phyloP scores from a whole-genome alignment of 2,329 filamentous ascomycete genomes.

The Simplicillium sp. region DNA sequence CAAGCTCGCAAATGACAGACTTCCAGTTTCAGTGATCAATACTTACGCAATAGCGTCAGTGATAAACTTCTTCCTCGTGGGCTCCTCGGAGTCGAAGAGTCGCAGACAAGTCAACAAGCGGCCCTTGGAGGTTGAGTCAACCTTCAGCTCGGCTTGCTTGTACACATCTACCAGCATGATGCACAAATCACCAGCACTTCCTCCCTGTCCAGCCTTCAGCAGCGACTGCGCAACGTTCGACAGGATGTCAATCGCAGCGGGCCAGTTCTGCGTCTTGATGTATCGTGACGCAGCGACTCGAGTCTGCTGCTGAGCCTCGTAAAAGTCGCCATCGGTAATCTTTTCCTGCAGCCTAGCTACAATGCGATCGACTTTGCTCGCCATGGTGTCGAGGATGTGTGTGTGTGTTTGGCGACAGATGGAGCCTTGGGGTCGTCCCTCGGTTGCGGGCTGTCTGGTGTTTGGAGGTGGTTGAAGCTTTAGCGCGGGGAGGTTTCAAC shows the following conservation, averaged over 20 bases:
- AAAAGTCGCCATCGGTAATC: slow-evolving; percentile 85
- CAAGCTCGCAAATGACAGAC: background rate
- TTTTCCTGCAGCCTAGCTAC: slow-evolving; percentile 67
- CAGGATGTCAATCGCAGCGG: slow-evolving; percentile 78
- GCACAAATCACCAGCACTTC: slow-evolving; percentile 83
- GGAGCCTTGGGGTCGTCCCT: background rate
- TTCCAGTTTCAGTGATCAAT: background rate
- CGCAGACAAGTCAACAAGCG: slow-evolving; percentile 69
- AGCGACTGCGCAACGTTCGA: slow-evolving; percentile 76
- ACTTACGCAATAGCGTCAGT: slow-evolving; percentile 69
- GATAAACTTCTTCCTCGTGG: slow-evolving; percentile 87
- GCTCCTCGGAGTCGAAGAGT: slow-evolving; percentile 74
- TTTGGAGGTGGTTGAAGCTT: background rate
- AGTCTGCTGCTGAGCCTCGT: slow-evolving; percentile 97
- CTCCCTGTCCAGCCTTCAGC: slow-evolving; percentile 85
- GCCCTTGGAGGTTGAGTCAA: slow-evolving; percentile 65
- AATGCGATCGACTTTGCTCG: slow-evolving; percentile 36
- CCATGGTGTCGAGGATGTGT: slow-evolving; percentile 16
- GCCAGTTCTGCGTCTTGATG: slow-evolving; percentile 78
- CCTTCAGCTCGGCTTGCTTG: slow-evolving; percentile 72
- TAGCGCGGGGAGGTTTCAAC: background rate
- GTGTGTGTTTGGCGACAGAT: background rate
- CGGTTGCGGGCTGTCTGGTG: background rate
- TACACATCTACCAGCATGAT: slow-evolving; percentile 86
- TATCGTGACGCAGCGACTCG: slow-evolving; percentile 92